phyloP scores from a whole-genome alignment of 139 green algal genomes.

The Chlorella sp. region DNA sequence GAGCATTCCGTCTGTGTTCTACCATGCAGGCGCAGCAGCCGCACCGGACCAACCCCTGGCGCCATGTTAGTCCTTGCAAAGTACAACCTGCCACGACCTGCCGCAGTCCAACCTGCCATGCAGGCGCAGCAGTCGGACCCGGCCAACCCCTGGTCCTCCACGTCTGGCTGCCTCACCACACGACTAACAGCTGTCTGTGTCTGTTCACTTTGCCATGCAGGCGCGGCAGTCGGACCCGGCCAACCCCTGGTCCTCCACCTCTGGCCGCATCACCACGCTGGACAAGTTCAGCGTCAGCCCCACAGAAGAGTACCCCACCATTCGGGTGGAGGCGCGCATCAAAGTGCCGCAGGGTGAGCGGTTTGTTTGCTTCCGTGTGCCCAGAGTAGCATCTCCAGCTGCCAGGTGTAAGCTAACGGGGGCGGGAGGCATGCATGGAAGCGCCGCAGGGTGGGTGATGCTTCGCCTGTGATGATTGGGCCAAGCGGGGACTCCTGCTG shows the following conservation, averaged over 20 bases:
- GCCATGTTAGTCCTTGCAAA: background rate
- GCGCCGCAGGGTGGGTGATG: no score
- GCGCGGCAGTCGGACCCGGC: background rate
- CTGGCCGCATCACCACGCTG: conserved; percentile 19
- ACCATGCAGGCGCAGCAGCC: conserved; percentile 12
- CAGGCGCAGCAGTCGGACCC: conserved; percentile 10
- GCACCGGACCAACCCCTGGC: background rate
- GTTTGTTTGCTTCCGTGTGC: no score
- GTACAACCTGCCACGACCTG: no score
- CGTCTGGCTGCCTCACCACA: background rate
- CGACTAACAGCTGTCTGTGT: no score
- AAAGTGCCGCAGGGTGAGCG: conserved; percentile 1
- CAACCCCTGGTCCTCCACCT: conserved; percentile 22
- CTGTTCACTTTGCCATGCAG: no score
- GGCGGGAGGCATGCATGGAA: no score
- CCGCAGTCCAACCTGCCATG: no score
- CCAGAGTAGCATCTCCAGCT: no score
- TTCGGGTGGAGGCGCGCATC: conserved; percentile 29
- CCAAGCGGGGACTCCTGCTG: no score
- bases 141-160: conserved; percentile 2
- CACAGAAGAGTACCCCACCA: background rate
- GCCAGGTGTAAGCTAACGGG: no score
- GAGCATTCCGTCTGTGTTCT: no score
- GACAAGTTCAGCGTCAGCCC: conserved; percentile 24
- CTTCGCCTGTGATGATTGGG: no score